These are phyloP conservation scores for Talaromyces pinophilus DNA, from an alignment of 2,329 filamentous ascomycete genomes.

Conservation along the genomic window DNA sequence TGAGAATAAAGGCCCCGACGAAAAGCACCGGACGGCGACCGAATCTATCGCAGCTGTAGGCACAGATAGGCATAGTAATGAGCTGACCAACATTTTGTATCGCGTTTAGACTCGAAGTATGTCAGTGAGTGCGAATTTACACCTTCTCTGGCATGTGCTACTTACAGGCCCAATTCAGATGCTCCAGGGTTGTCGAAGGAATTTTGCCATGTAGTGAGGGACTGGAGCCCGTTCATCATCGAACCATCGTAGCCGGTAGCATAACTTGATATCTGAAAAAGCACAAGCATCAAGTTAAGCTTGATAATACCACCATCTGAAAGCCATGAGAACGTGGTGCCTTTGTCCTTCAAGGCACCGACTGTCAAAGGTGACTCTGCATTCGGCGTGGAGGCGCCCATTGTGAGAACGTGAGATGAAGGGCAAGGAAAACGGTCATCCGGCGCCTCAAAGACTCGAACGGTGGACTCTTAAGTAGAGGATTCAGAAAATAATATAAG, in stretches of 20 bases:
- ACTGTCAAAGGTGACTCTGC: slow-evolving; percentile 16
- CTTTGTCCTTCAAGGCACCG: slow-evolving; percentile 13
- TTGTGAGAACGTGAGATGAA: background rate
- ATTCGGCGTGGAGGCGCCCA: background rate
- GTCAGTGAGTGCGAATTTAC: background rate
- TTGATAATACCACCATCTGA: slow-evolving; percentile 1
- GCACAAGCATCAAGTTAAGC: slow-evolving; percentile 9
- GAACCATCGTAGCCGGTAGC: slow-evolving; percentile 13
- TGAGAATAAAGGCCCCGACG: background rate
- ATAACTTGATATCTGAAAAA: slow-evolving; percentile 12
- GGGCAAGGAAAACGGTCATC: background rate
- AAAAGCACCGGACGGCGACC: slow-evolving; percentile 3
- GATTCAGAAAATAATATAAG: background rate
- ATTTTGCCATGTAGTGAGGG: slow-evolving; percentile 39
- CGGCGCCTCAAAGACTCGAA: background rate
- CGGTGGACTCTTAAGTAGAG: background rate
- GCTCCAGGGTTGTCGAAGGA: slow-evolving; percentile 8
- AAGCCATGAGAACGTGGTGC: slow-evolving; percentile 3
- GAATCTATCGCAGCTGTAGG: slow-evolving; percentile 6
- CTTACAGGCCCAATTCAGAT: slow-evolving; percentile 12
- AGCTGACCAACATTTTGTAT: slow-evolving; percentile 12
- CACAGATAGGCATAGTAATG: slow-evolving; percentile 5
- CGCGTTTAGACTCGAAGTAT: background rate
- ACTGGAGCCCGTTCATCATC: slow-evolving; percentile 48
- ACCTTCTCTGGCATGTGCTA: background rate